Percentiles rank a stretch among this genome's conserved stretches.
Evolutionary conservation across 2,329 filamentous ascomycete genomes (phyloP).

Genomic region (Cercospora sesami): DNA sequence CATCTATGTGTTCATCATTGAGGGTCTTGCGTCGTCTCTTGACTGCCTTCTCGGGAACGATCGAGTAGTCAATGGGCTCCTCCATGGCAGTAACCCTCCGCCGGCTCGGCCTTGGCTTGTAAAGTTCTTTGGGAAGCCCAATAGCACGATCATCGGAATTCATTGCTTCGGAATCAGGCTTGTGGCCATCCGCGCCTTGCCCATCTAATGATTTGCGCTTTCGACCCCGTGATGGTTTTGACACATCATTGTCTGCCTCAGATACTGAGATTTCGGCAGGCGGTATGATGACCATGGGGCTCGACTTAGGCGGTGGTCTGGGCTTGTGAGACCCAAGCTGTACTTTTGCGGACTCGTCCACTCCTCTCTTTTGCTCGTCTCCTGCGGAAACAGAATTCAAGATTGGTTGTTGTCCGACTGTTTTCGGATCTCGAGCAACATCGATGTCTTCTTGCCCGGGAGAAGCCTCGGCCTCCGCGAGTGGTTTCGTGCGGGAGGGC

Average conservation of each 20-base stretch:
- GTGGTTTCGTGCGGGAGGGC: neutral
- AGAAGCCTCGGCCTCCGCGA: neutral
- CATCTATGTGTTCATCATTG: conserved; percentile 1
- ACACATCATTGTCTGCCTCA: conserved; percentile 24
- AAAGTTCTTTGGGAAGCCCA: conserved; percentile 43
- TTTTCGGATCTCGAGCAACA: neutral
- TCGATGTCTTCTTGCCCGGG: neutral
- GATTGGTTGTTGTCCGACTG: neutral
- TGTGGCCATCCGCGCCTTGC: neutral
- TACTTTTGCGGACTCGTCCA: neutral
- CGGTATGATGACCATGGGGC: conserved; percentile 24
- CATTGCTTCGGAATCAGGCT: conserved; percentile 26
- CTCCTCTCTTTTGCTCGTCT: neutral
- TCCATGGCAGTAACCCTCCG: conserved; percentile 34
- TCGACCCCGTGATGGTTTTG: conserved; percentile 22
- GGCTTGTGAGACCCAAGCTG: conserved; percentile 3
- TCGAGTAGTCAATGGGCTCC: conserved; percentile 36
- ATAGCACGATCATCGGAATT: conserved; percentile 38
- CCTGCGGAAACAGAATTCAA: neutral
- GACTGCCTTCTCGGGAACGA: conserved; percentile 43
- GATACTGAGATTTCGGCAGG: neutral
- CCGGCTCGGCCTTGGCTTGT: conserved; percentile 43
- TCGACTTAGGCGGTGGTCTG: conserved; percentile 20
- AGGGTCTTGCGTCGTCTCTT: conserved; percentile 45
- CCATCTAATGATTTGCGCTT: conserved; percentile 28